Conservation (phyloP, 768 basidiomycete genomes). For the Naganishia randhawae region DNA sequence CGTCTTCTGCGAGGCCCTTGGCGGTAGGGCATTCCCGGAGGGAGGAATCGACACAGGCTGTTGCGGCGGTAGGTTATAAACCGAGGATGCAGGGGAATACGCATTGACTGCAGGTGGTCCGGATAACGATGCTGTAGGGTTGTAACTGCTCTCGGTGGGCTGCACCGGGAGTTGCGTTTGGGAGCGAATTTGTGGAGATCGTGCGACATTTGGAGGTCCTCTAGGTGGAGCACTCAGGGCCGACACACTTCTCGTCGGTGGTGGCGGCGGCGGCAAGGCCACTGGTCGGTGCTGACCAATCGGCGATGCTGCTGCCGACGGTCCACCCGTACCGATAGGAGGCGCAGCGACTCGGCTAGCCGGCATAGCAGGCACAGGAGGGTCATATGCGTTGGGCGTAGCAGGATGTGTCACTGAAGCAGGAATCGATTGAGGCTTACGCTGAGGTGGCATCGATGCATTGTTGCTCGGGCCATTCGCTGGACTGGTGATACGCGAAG, state of each 20-base stretch:
- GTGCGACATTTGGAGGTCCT: too few relatives aligned
- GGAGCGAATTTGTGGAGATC: background rate
- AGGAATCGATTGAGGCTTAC: background rate
- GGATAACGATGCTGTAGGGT: background rate
- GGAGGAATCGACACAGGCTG: background rate
- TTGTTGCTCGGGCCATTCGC: background rate
- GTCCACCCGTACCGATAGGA: slow-evolving; percentile 43
- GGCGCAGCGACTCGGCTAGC: slow-evolving; percentile 64
- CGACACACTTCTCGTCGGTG: background rate
- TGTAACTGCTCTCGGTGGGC: background rate
- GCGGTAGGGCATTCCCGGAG: background rate
- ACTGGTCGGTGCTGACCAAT: background rate
- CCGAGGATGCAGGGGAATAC: background rate
- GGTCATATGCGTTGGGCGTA: slow-evolving; percentile 10
- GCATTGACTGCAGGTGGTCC: background rate
- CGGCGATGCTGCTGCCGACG: background rate
- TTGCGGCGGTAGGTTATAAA: background rate
- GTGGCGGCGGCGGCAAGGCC: background rate
- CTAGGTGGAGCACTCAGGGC: background rate
- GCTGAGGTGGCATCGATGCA: background rate
- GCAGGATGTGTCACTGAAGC: background rate
- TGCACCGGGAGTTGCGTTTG: background rate
- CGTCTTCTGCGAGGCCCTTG: background rate
- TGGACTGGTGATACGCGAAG: slow-evolving; percentile 11
- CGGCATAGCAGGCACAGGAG: slow-evolving; percentile 25